Evolutionary conservation across 2,329 filamentous ascomycete species (phyloP).

Genomic region (Aspergillus sergii): DNA sequence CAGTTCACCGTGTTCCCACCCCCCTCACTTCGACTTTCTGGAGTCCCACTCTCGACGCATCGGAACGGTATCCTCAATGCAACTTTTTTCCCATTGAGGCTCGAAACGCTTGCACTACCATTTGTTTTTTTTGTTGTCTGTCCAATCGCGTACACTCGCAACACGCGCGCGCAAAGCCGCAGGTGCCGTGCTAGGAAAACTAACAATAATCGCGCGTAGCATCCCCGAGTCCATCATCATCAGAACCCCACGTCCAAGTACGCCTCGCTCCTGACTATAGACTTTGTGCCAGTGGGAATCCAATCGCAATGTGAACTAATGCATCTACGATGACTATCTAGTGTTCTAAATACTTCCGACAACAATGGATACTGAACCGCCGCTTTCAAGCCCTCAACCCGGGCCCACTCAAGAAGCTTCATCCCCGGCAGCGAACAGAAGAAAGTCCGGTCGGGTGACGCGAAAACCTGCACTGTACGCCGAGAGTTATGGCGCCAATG

Average conservation of each 20-base stretch:
- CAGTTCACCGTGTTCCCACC: conserved; percentile 14
- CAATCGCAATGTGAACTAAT: conserved; percentile 5
- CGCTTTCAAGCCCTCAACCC: conserved; percentile 22
- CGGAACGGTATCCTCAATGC: background rate
- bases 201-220: conserved; percentile 19
- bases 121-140: background rate
- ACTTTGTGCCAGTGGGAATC: background rate
- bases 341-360: conserved; percentile 8
- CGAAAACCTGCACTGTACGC: conserved; percentile 48
- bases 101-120: background rate
- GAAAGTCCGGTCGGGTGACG: conserved; percentile 48
- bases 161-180: conserved; percentile 20
- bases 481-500: conserved; percentile 35
- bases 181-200: conserved; percentile 3
- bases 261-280: background rate
- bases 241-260: conserved; percentile 21
- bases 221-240: conserved; percentile 9
- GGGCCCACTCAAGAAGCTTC: conserved; percentile 20
- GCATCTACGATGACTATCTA: background rate
- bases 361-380: conserved; percentile 28
- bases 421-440: conserved; percentile 36
- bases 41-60: conserved; percentile 5
- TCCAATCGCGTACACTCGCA: conserved; percentile 6
- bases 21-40: conserved; percentile 6
- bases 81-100: conserved; percentile 7